Conservation (phyloP, 768 basidiomycete species). For the Auricularia cornea region DNA sequence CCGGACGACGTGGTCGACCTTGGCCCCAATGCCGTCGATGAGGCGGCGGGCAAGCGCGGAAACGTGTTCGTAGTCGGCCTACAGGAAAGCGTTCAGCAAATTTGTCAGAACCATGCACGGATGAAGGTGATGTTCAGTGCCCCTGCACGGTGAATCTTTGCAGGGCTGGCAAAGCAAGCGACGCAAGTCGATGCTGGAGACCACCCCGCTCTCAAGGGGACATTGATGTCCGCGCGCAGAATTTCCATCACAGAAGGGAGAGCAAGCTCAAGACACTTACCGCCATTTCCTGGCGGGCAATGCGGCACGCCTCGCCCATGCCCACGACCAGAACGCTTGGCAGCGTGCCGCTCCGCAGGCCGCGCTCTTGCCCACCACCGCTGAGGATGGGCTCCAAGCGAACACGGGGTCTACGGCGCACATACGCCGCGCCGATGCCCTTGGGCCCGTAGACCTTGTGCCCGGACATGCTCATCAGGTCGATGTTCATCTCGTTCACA, state of each 20-base stretch:
- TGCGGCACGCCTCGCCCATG: slow-evolving; percentile 86
- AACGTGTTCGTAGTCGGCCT: slow-evolving; percentile 78
- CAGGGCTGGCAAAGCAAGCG: slow-evolving; percentile 34
- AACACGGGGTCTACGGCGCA: slow-evolving; percentile 85
- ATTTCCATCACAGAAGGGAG: slow-evolving; percentile 23
- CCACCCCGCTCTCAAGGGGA: slow-evolving; percentile 15
- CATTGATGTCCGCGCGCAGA: slow-evolving; percentile 19
- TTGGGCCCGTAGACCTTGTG: slow-evolving; percentile 99
- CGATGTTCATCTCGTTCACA: slow-evolving; percentile 92
- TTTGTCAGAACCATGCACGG: background rate
- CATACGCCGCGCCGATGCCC: slow-evolving; percentile 90
- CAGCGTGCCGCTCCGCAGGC: slow-evolving; percentile 89
- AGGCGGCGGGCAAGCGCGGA: slow-evolving; percentile 71
- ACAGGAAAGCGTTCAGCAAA: slow-evolving; percentile 2
- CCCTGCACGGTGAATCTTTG: slow-evolving; percentile 79
- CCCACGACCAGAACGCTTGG: slow-evolving; percentile 85
- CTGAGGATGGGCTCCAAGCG: slow-evolving; percentile 89
- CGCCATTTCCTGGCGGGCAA: slow-evolving; percentile 87
- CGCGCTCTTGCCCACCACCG: slow-evolving; percentile 96
- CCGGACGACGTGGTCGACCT: slow-evolving; percentile 85
- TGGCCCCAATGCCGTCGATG: slow-evolving; percentile 67
- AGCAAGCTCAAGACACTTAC: slow-evolving; percentile 45
- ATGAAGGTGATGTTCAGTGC: slow-evolving; percentile 58
- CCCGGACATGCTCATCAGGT: slow-evolving; percentile 91
- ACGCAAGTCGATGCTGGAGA: background rate